Evolutionary conservation across 768 basidiomycete genomes (phyloP).

Genomic region (Phanerochaete sordida): DNA sequence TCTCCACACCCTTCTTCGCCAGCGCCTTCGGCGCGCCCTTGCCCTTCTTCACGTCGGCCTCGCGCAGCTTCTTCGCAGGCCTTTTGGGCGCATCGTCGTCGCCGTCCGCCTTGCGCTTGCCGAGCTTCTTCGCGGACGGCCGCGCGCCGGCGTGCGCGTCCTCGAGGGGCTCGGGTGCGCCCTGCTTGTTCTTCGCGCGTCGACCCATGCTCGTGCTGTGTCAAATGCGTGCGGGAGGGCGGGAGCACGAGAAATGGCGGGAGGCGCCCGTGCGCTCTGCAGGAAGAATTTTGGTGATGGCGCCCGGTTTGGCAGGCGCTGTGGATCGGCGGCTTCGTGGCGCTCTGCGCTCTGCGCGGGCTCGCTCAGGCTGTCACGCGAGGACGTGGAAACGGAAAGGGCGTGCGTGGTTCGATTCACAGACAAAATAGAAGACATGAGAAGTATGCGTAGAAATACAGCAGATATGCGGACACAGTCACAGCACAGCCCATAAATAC

Average conservation of each 20-base stretch:
- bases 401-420: no score
- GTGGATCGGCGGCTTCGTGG: background rate
- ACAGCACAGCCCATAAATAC: background rate
- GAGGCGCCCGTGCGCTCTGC: background rate
- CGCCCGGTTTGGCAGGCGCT: constrained; percentile 2
- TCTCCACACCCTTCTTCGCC: constrained; percentile 11
- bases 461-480: background rate
- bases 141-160: constrained; percentile 31
- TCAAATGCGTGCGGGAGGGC: background rate
- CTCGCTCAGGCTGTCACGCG: background rate
- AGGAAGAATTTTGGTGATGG: constrained; percentile 4
- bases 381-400: no score
- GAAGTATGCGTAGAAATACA: background rate
- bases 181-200: constrained; percentile 83
- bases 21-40: constrained; percentile 7
- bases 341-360: background rate
- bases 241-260: background rate
- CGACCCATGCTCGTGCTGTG: constrained; percentile 59
- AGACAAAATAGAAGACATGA: background rate
- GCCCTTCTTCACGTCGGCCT: constrained; percentile 16
- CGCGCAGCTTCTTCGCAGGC: constrained; percentile 22
- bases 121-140: constrained; percentile 52
- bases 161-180: constrained; percentile 54
- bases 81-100: constrained; percentile 24
- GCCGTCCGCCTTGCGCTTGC: constrained; percentile 68